Evolutionary conservation across 2,329 filamentous ascomycete species (phyloP).

Genomic region (Scedosporium minutisporum): DNA sequence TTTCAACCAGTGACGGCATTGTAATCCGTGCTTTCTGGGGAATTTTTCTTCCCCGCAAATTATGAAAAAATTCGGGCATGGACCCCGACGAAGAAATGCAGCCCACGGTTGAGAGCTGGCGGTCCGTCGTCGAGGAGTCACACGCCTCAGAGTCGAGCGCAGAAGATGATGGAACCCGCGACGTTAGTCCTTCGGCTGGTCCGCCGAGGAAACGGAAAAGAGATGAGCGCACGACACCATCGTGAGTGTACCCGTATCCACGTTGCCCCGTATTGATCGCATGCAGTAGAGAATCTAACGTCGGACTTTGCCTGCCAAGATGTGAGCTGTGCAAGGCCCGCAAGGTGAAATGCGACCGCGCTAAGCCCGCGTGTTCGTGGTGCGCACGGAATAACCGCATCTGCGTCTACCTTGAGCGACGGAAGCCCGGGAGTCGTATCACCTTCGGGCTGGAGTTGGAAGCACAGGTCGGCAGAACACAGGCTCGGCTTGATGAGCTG

Average conservation of each 20-base stretch:
- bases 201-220: constrained; percentile 27
- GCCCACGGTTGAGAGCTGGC: not conserved
- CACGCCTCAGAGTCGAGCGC: constrained; percentile 20
- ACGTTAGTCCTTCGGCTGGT: constrained; percentile 13
- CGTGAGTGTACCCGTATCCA: constrained; percentile 20
- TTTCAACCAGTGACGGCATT: too few species aligned
- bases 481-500: constrained; percentile 31
- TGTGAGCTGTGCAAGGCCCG: constrained; percentile 35
- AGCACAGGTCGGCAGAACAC: constrained; percentile 43
- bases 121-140: not conserved
- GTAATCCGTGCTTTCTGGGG: not conserved
- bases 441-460: constrained; percentile 54
- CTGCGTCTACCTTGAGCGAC: constrained; percentile 61
- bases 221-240: constrained; percentile 31
- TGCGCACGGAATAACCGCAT: constrained; percentile 56
- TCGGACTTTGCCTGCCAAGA: constrained; percentile 15
- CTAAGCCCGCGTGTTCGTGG: constrained; percentile 58
- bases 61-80: not conserved
- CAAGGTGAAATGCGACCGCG: constrained; percentile 40
- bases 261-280: constrained; percentile 4
- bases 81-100: not conserved
- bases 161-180: constrained; percentile 21
- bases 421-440: constrained; percentile 56
- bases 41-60: not conserved
- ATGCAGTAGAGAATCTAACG: not conserved